phyloP scores from a whole-genome alignment of 2,329 filamentous ascomycete genomes.

The Neophaeococcomyces aloes region DNA sequence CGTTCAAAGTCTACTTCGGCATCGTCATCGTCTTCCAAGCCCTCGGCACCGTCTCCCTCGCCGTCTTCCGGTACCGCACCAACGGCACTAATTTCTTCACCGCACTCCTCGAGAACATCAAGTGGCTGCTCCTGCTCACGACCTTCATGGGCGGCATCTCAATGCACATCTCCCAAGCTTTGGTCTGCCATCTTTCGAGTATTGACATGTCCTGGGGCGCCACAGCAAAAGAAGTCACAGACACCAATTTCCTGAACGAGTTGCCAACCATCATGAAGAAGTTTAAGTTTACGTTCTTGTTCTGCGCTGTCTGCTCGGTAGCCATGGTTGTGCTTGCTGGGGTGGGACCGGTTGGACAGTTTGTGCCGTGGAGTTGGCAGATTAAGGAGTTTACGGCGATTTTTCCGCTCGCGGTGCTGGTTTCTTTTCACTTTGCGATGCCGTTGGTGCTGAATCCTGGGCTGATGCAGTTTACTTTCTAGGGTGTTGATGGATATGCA shows the following conservation, averaged over 20 bases:
- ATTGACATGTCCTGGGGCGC: constrained; percentile 75
- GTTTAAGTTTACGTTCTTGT: constrained; percentile 54
- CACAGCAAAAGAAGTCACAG: constrained; percentile 61
- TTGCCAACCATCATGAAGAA: constrained; percentile 66
- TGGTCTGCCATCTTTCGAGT: constrained; percentile 73
- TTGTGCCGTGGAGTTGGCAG: constrained; percentile 43
- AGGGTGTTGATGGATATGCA: background rate
- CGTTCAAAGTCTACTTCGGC: constrained; percentile 53
- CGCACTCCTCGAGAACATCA: constrained; percentile 47
- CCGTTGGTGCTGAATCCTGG: constrained; percentile 25
- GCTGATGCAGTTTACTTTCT: constrained; percentile 24
- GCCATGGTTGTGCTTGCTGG: constrained; percentile 42
- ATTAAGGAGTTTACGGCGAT: constrained; percentile 51
- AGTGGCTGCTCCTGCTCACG: constrained; percentile 53
- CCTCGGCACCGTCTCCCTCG: constrained; percentile 51
- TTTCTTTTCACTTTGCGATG: constrained; percentile 27
- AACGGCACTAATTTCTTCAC: constrained; percentile 43
- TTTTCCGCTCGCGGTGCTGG: constrained; percentile 44
- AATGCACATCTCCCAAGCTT: constrained; percentile 68
- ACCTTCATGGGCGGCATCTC: constrained; percentile 76
- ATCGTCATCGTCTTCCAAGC: constrained; percentile 56
- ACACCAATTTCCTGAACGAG: constrained; percentile 76
- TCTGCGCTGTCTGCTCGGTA: constrained; percentile 35
- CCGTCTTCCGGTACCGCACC: constrained; percentile 52
- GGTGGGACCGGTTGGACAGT: constrained; percentile 22